Conservation (phyloP, 768 basidiomycete species). For the Melanogaster broomeanus region DNA sequence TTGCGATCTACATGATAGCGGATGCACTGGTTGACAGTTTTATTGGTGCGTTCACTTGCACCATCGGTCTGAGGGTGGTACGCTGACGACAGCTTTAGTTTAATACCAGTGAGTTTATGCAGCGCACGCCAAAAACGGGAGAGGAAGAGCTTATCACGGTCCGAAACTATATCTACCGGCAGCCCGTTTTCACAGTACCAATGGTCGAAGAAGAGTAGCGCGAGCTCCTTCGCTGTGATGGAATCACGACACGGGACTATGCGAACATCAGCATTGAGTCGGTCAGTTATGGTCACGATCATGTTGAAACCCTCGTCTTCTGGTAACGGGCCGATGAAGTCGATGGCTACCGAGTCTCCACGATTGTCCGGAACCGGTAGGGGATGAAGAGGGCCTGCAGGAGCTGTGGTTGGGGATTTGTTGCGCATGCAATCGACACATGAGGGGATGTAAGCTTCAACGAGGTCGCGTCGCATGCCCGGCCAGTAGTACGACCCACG, state of each 20-base stretch:
- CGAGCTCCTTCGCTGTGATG: constrained; percentile 16
- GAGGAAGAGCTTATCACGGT: constrained; percentile 29
- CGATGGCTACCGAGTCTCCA: constrained; percentile 27
- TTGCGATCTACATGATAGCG: neutral
- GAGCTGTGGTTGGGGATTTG: constrained; percentile 30
- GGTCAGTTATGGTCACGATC: constrained; percentile 27
- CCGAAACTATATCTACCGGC: constrained; percentile 13
- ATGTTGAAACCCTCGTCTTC: constrained; percentile 29
- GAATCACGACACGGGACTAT: constrained; percentile 9
- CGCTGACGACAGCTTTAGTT: constrained; percentile 20
- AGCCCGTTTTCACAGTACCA: constrained; percentile 22
- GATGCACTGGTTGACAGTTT: constrained; percentile 12
- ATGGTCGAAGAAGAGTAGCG: constrained; percentile 13
- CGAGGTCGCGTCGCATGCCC: neutral
- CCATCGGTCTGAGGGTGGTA: constrained; percentile 33
- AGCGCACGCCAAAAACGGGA: constrained; percentile 26
- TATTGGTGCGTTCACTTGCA: constrained; percentile 19
- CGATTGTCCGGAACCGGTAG: constrained; percentile 4
- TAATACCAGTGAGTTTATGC: constrained; percentile 3
- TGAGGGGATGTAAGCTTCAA: constrained; percentile 4
- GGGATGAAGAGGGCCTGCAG: constrained; percentile 22
- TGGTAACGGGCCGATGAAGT: constrained; percentile 40
- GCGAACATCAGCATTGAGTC: neutral
- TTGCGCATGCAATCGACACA: constrained; percentile 35
- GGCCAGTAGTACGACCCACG: constrained; percentile 25